These are phyloP conservation scores for Spizellomyces sp. DNA, from an alignment of 192 early-diverging fungal genomes.

Conservation along the genomic window DNA sequence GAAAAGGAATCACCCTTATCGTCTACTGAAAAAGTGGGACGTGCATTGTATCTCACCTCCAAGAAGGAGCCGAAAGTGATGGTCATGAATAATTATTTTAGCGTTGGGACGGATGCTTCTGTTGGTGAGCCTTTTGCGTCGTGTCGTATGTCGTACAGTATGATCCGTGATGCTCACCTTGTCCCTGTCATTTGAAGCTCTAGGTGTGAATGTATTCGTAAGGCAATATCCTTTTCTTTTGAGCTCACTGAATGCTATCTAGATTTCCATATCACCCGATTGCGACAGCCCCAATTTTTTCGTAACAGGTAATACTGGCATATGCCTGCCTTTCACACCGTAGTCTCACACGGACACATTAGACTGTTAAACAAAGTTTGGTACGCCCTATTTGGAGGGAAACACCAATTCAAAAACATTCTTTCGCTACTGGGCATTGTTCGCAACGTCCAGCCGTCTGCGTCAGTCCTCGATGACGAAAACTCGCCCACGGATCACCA, in stretches of 20 bases:
- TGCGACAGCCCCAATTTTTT: conserved; percentile 31
- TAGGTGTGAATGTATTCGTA: too few species aligned
- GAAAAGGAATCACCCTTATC: neutral
- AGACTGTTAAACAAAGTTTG: conserved; percentile 36
- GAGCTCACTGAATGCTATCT: neutral
- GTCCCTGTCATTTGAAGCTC: too few species aligned
- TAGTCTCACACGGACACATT: neutral
- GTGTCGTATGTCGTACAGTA: too few species aligned
- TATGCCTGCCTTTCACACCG: too few species aligned
- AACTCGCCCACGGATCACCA: neutral
- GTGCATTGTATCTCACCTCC: conserved; percentile 10
- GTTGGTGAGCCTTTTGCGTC: conserved; percentile 1
- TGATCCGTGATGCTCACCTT: too few species aligned
- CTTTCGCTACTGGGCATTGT: conserved; percentile 14
- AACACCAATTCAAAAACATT: conserved; percentile 20
- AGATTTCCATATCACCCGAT: conserved; percentile 32
- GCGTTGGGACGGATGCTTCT: conserved; percentile 29
- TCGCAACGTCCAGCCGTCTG: too few species aligned
- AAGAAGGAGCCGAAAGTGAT: conserved; percentile 9
- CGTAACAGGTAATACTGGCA: conserved; percentile 6
- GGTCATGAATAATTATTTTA: conserved; percentile 38
- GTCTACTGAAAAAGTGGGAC: conserved; percentile 23
- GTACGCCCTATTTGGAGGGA: conserved; percentile 31
- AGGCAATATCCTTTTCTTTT: too few species aligned
- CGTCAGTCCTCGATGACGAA: neutral